Evolutionary conservation across 2,329 filamentous ascomycete genomes (phyloP).

Genomic region (Tolypocladium guangdongense): DNA sequence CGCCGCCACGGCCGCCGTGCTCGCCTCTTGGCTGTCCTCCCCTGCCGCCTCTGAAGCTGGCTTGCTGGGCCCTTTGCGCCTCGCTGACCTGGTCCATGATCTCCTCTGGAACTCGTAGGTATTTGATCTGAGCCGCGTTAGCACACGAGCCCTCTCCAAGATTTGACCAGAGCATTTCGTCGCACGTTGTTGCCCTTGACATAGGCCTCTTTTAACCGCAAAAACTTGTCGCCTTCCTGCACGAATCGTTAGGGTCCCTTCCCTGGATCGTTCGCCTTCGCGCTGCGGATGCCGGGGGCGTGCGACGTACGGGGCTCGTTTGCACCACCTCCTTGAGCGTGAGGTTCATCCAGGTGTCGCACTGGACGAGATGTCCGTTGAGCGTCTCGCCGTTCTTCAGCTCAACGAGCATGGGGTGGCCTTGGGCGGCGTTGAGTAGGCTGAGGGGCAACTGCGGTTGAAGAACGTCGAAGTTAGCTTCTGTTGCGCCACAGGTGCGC

Average conservation of each 20-base stretch:
- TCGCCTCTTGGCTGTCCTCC: slow-evolving; percentile 48
- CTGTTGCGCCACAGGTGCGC: not conserved
- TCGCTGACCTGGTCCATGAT: slow-evolving; percentile 93
- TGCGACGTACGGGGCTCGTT: slow-evolving; percentile 62
- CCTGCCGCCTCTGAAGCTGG: slow-evolving; percentile 54
- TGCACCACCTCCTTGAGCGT: slow-evolving; percentile 95
- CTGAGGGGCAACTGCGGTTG: slow-evolving; percentile 54
- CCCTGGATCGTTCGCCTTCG: not conserved
- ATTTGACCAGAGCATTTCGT: slow-evolving; percentile 7
- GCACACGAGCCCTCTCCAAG: not conserved
- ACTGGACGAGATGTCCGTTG: slow-evolving; percentile 90
- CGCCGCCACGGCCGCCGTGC: slow-evolving; percentile 37
- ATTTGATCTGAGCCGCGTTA: slow-evolving; percentile 70
- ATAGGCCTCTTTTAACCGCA: slow-evolving; percentile 85
- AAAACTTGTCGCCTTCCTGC: slow-evolving; percentile 86
- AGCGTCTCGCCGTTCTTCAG: slow-evolving; percentile 96
- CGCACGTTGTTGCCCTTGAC: slow-evolving; percentile 94
- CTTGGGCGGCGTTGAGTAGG: slow-evolving; percentile 88
- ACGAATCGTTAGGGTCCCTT: not conserved
- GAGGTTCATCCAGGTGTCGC: slow-evolving; percentile 99
- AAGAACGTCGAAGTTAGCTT: slow-evolving; percentile 10
- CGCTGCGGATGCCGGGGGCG: not conserved
- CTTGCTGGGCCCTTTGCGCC: slow-evolving; percentile 64
- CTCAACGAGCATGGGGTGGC: slow-evolving; percentile 95
- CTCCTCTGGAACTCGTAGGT: slow-evolving; percentile 89